Base-by-base conservation (phyloP, 345 rosid species). In the Arabidopsis arenosa region DNA sequence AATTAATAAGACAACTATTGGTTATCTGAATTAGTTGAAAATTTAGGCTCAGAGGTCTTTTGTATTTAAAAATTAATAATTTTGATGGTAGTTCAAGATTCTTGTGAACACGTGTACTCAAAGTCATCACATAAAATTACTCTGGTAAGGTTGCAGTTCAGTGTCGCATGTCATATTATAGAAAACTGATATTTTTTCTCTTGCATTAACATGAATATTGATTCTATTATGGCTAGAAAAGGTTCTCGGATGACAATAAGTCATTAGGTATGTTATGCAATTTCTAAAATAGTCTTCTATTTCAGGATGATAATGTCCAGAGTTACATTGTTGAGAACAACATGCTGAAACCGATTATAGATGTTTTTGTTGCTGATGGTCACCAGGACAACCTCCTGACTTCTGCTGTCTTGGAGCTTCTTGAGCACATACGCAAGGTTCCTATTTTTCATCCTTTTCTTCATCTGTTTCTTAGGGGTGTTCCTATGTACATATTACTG, bases 361-460 rank as follows among this genome's bases (percentile, higher is more conserved):
- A 88, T 80, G 91, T 85, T 68, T 90, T 93, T 80, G 86, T 86
- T 72, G 83, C 79, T 32, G 84, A 90, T 74, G 96, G 93, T 28
- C 80, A 85, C 52, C 93, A 85, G 15, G 89, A 88, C 82, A 86
- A 94, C 81, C 75, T 94, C 78, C 82, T 90, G 67, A 87, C 81
- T 65, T 90, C 98, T 66, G 87, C 89, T 43, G 83, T 94, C 70
- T 77, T 94, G 70, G 96, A 88, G 73, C 92, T 92, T 77, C 80
- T 94, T 72, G 97, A 92, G 83, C 85, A 80, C 80, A 92, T 94
- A 68, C 81, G 85, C 76, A 91, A 88, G 95, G 98, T 94, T 63
- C 45, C 54, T 71, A 66, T 5, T 57, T 79, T 14, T 67, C 37
- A 69, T 32, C 7, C 26, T 37, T 66, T 51, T 68, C 45, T 4